A percentile compares a stretch with the other conserved stretches of the same genome.
These are phyloP conservation scores for Patellifolia procumbens DNA, from an alignment of 179 eudicot species.

Conservation along the genomic window DNA sequence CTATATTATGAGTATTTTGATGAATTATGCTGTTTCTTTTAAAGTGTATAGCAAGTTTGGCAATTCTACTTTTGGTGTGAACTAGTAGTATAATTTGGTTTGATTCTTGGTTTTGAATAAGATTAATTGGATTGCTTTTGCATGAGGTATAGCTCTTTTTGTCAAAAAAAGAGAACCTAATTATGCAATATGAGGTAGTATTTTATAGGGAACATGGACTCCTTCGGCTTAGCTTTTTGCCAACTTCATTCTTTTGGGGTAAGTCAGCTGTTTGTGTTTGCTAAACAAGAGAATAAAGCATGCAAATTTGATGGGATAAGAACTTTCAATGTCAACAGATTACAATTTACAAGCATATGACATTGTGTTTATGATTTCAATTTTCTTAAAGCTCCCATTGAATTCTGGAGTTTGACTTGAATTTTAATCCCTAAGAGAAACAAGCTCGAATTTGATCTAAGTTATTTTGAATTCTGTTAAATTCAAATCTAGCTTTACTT, in stretches of 20 bases:
- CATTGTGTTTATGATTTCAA: not conserved
- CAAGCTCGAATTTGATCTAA: no score
- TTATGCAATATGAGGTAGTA: slow-evolving; percentile 3
- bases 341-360: no score
- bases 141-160: not conserved
- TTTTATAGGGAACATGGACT: not conserved
- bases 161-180: slow-evolving; percentile 12
- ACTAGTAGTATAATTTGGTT: no score
- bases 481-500: no score
- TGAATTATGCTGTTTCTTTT: not conserved
- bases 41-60: slow-evolving; percentile 10
- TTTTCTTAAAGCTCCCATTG: not conserved
- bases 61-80: no score
- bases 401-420: no score
- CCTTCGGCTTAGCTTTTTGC: slow-evolving; percentile 1
- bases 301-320: not conserved
- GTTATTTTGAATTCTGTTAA: no score
- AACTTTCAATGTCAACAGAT: not conserved
- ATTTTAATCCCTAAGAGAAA: no score
- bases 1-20: not conserved
- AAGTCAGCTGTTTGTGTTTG: slow-evolving; percentile 2
- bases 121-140: not conserved
- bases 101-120: no score
- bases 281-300: not conserved
- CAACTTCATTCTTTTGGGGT: slow-evolving; percentile 10